These are phyloP conservation scores for Bruguiera sexangula DNA, from an alignment of 345 rosid genomes.

Conservation along the genomic window DNA sequence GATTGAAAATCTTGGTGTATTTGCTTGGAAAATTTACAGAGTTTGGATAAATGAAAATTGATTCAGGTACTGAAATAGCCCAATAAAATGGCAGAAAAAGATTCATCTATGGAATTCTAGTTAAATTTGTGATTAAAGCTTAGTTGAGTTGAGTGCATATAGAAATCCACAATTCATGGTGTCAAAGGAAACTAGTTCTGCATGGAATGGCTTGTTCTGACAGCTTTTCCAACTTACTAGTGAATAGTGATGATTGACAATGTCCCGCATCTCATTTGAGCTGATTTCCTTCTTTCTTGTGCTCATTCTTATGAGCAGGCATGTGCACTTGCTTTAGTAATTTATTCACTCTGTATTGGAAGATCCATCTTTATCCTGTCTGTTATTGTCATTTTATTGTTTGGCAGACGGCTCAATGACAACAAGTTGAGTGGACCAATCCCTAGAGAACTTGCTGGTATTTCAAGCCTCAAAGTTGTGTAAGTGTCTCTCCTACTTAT, in stretches of 20 bases:
- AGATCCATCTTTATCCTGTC: background rate
- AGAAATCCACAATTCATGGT: background rate
- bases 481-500: constrained; percentile 24
- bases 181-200: background rate
- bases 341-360: background rate
- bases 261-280: background rate
- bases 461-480: constrained; percentile 58
- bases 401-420: constrained; percentile 50
- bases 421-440: constrained; percentile 49
- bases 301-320: background rate
- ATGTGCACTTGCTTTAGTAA: background rate
- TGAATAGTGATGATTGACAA: background rate
- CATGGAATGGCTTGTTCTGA: background rate
- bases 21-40: constrained; percentile 4
- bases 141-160: too few species aligned
- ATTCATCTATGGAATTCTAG: too few species aligned
- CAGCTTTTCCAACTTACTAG: background rate
- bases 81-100: too few species aligned
- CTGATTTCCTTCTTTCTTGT: background rate
- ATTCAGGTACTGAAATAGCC: background rate
- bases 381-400: constrained; percentile 7
- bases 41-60: background rate
- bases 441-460: constrained; percentile 46
- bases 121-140: too few species aligned
- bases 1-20: background rate